phyloP scores from a whole-genome alignment of 768 basidiomycete genomes.

The Porpolomopsis calyptriformis region DNA sequence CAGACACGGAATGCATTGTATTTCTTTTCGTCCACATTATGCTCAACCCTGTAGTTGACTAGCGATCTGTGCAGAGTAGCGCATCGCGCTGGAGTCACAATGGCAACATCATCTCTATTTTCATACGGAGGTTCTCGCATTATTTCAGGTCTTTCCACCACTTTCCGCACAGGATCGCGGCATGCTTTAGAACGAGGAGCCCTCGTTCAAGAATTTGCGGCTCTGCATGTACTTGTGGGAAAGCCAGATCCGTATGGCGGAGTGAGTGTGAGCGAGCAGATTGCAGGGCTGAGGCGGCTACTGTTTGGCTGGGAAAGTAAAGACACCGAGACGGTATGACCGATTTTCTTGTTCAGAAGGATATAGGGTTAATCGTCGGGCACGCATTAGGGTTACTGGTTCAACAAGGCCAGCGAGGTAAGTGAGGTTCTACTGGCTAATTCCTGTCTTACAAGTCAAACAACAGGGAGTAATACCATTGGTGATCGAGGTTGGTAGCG shows the following conservation, averaged over 20 bases:
- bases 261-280: conserved; percentile 55
- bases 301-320: conserved; percentile 42
- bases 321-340: conserved; percentile 30
- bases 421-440: conserved; percentile 4
- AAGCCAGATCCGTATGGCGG: conserved; percentile 26
- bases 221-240: conserved; percentile 53
- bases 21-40: conserved; percentile 19
- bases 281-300: conserved; percentile 52
- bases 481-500: conserved; percentile 55
- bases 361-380: not conserved
- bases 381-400: conserved; percentile 34
- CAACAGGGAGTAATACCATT: conserved; percentile 51
- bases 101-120: conserved; percentile 41
- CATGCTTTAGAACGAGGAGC: conserved; percentile 52
- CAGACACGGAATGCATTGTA: conserved; percentile 65
- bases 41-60: conserved; percentile 5
- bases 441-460: conserved; percentile 6
- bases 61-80: conserved; percentile 36
- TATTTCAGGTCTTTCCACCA: conserved; percentile 50
- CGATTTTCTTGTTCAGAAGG: not conserved
- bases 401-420: conserved; percentile 48
- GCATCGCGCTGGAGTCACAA: conserved; percentile 56
- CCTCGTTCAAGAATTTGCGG: conserved; percentile 47
- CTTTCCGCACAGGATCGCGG: conserved; percentile 46
- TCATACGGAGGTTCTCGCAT: conserved; percentile 31